These are phyloP conservation scores for Falciphora oryzae DNA, from an alignment of 2,329 filamentous ascomycete species.

Conservation along the genomic window DNA sequence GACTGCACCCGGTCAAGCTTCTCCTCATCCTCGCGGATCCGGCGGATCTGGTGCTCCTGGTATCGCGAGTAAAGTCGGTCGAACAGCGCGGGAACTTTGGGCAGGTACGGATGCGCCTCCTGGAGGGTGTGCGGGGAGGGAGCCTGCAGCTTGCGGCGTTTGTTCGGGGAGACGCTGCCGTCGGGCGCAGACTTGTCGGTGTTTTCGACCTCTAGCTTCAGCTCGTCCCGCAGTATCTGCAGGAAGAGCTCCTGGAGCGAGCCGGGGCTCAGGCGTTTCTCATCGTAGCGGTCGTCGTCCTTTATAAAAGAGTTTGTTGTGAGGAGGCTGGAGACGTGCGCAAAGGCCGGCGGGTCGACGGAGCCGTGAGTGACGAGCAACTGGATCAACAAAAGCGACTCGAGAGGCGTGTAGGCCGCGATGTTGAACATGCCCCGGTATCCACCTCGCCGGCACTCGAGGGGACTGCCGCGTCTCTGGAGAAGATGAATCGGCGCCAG, in stretches of 20 bases:
- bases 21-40: conserved; percentile 70
- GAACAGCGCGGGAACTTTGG: conserved; percentile 65
- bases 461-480: conserved; percentile 27
- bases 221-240: conserved; percentile 68
- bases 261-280: conserved; percentile 67
- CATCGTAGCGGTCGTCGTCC: conserved; percentile 65
- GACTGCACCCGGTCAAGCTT: conserved; percentile 56
- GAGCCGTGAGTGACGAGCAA: conserved; percentile 22
- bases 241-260: conserved; percentile 75
- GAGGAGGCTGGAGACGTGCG: conserved; percentile 50
- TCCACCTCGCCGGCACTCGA: conserved; percentile 28
- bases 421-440: conserved; percentile 29
- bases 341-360: conserved; percentile 25
- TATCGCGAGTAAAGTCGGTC: conserved; percentile 72
- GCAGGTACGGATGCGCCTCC: conserved; percentile 60
- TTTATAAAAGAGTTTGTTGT: conserved; percentile 68
- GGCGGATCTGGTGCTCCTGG: conserved; percentile 59
- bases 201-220: conserved; percentile 41
- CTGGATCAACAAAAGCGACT: conserved; percentile 29
- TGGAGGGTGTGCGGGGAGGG: conserved; percentile 58
- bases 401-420: conserved; percentile 28
- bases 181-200: conserved; percentile 32
- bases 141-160: conserved; percentile 69
- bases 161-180: conserved; percentile 46
- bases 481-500: conserved; percentile 31